Evolutionary conservation across 352 stramenopile species (phyloP).

Genomic region (Plasmopara halstedii): DNA sequence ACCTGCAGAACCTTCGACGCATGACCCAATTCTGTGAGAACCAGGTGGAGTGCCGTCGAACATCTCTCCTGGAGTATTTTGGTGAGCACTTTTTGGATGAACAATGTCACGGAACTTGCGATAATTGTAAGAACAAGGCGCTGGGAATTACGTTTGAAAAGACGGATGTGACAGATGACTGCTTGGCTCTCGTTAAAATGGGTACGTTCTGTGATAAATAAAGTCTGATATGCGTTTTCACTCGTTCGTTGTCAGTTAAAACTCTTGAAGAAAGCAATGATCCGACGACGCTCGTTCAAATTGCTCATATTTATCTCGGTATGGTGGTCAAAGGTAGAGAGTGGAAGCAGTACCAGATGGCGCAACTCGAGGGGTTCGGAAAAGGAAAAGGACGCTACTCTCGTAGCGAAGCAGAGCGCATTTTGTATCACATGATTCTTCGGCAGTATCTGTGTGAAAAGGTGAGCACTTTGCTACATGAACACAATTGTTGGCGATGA

Average conservation of each 20-base stretch:
- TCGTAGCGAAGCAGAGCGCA: constrained; percentile 72
- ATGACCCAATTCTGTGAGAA: constrained; percentile 88
- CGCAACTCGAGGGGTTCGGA: constrained; percentile 51
- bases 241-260: constrained; percentile 33
- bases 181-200: constrained; percentile 43
- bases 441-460: constrained; percentile 75
- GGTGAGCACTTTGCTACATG: constrained; percentile 12
- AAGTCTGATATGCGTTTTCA: neutral
- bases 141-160: constrained; percentile 63
- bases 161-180: constrained; percentile 71
- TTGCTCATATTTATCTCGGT: constrained; percentile 67
- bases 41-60: constrained; percentile 78
- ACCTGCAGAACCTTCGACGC: constrained; percentile 72
- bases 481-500: neutral
- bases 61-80: constrained; percentile 81
- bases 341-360: constrained; percentile 56
- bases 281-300: constrained; percentile 62
- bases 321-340: constrained; percentile 59
- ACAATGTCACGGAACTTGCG: constrained; percentile 67
- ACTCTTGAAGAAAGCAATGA: constrained; percentile 49
- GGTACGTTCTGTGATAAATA: constrained; percentile 28
- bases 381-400: constrained; percentile 66
- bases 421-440: constrained; percentile 85
- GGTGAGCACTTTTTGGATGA: constrained; percentile 80
- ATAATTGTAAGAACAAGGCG: constrained; percentile 83